A percentile compares a stretch with the other conserved stretches of the same genome.
Conservation (phyloP, 768 basidiomycete genomes). For the Naganishia vaughanmartiniae region DNA sequence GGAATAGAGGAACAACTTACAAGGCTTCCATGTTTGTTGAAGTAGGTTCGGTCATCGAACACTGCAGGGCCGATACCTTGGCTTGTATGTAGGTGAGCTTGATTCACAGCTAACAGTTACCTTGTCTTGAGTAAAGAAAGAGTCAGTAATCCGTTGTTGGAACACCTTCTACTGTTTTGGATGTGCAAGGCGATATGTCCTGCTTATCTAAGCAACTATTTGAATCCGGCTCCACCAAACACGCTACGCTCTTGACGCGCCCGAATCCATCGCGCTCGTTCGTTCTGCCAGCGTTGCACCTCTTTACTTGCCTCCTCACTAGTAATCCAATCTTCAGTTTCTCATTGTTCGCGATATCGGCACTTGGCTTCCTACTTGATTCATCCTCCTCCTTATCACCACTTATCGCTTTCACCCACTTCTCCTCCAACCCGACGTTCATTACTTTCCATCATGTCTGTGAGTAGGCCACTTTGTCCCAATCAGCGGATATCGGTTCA, state of each 20-base stretch:
- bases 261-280: too few relatives aligned
- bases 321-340: neutral
- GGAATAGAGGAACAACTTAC: neutral
- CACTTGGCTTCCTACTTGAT: neutral
- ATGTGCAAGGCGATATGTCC: neutral
- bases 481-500: neutral
- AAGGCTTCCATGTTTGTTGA: constrained; percentile 28
- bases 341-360: neutral
- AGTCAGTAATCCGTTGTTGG: neutral
- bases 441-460: constrained; percentile 22
- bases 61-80: neutral
- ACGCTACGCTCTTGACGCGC: too few relatives aligned
- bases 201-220: too few relatives aligned
- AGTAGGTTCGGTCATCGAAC: constrained; percentile 10
- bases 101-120: neutral
- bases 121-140: neutral
- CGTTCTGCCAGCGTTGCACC: too few relatives aligned
- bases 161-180: constrained; percentile 18
- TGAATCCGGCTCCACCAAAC: too few relatives aligned
- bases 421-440: constrained; percentile 17
- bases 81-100: neutral
- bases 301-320: too few relatives aligned
- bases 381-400: neutral
- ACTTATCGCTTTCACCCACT: neutral
- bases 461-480: neutral